Evolutionary conservation across 164 flowering plant species (phyloP).

Genomic region (Vitis riparia): DNA sequence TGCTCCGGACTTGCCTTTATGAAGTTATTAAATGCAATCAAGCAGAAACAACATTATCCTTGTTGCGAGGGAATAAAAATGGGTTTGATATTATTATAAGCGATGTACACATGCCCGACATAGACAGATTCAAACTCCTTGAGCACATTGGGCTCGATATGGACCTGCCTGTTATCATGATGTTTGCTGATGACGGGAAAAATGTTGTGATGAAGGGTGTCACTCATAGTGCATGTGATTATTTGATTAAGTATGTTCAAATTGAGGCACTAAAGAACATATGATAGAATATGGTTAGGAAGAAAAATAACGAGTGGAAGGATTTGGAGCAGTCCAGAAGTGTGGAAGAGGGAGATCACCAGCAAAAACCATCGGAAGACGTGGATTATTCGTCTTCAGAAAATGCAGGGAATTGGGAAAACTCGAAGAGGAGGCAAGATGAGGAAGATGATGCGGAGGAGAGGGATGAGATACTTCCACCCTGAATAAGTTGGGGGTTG

Average conservation of each 20-base stretch:
- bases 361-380: conserved; percentile 53
- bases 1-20: conserved; percentile 67
- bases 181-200: conserved; percentile 86
- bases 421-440: conserved; percentile 69
- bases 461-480: conserved; percentile 72
- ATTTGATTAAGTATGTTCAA: conserved; percentile 83
- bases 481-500: conserved; percentile 88
- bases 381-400: conserved; percentile 70
- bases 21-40: conserved; percentile 71
- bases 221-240: conserved; percentile 93
- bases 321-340: conserved; percentile 75
- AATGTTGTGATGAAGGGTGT: conserved; percentile 90
- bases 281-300: conserved; percentile 96
- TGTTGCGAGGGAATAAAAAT: conserved; percentile 54
- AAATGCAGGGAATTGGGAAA: conserved; percentile 75
- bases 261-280: conserved; percentile 85
- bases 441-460: conserved; percentile 79
- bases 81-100: conserved; percentile 75
- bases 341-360: conserved; percentile 61
- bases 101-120: conserved; percentile 95
- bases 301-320: conserved; percentile 68
- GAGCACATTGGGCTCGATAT: conserved; percentile 77
- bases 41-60: conserved; percentile 52
- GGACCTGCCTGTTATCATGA: conserved; percentile 93
- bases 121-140: conserved; percentile 93